A percentile compares a stretch with the other conserved stretches of the same genome.
These are phyloP conservation scores for Torulaspora gathmanii DNA, from an alignment of 805 yeast genomes.

Conservation along the genomic window DNA sequence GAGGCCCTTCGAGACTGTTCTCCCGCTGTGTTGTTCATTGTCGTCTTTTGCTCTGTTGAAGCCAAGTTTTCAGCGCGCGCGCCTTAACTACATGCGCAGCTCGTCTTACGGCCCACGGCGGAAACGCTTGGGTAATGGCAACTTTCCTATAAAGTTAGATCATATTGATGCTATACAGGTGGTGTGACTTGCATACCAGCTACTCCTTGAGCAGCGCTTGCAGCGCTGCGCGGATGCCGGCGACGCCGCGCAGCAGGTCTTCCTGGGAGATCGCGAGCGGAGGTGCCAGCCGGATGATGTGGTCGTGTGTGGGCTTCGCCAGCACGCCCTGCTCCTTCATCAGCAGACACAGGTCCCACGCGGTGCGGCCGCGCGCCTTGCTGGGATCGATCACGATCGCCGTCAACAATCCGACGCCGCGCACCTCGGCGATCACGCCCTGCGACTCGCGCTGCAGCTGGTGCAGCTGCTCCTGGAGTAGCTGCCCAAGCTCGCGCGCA, in stretches of 20 bases:
- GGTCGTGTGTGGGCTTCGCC: slow-evolving; percentile 96
- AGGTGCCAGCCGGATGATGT: slow-evolving; percentile 93
- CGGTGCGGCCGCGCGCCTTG: slow-evolving; percentile 82
- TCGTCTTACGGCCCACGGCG: no score
- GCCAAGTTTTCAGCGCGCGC: not conserved
- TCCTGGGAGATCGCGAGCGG: slow-evolving; percentile 87
- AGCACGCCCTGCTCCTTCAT: slow-evolving; percentile 85
- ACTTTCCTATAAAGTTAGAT: no score
- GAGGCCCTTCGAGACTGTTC: slow-evolving; percentile 3
- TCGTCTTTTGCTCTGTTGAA: not conserved
- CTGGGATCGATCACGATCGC: slow-evolving; percentile 87
- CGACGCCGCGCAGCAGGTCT: slow-evolving; percentile 78
- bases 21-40: not conserved
- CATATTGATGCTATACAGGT: no score
- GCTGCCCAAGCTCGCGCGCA: slow-evolving; percentile 64
- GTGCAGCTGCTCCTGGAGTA: slow-evolving; percentile 55
- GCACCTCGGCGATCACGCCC: slow-evolving; percentile 55
- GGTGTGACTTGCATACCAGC: no score
- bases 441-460: slow-evolving; percentile 48
- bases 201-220: slow-evolving; percentile 12
- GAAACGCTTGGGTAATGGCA: no score
- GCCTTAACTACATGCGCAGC: no score
- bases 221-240: slow-evolving; percentile 44
- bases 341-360: slow-evolving; percentile 91
- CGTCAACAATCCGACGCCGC: slow-evolving; percentile 82